Base-by-base conservation (phyloP, 78 protist species). In the Pigoraptor vietnamica region DNA sequence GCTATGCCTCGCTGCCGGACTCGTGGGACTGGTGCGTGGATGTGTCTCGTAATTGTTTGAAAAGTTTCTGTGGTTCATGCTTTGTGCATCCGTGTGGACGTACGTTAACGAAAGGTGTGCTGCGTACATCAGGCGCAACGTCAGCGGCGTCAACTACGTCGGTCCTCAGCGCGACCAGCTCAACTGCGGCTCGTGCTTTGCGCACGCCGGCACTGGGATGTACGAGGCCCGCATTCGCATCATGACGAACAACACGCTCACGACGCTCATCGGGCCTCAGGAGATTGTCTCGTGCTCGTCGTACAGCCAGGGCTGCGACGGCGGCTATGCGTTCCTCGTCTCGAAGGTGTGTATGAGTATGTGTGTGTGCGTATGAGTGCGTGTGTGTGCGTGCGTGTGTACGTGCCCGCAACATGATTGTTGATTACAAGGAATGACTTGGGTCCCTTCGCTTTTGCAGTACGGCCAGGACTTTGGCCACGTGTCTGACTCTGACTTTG, bases 241-340 rank as follows among this genome's bases (percentile, higher is more conserved):
- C 56, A 40, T 19, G 56, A 40, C 25, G 25, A 2, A 40, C 25
- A 40, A 40, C 56, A 40, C 2, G 56, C 56, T 40, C 14, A 40
- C 56, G 2, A 1, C 56, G 2, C 40, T 86, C 67, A 6, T 38
- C 23, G 29, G 55, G 36, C 55, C 56, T 0, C 89, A 86, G 89
- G 33, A 24, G n/a, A 24, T 86, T 36, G 89, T 86, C 24, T 38
- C 56, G 56, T 86, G 89, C 89, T 21, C 37, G 34, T 25, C 19
- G 40, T 86, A 86, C 55, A 24, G 23, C 24, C 89, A 86, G 89
- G 89, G 89, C 89, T 86, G 89, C 55, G 24, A 36, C 10, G 89
- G 89, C 36, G 89, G 89, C 23, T 86, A 24, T 6, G 55, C 23
- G 25, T 35, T 33, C 84, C 84, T 79, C 84, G 84, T 79, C 9